Percentiles rank a stretch among this genome's conserved stretches.
Evolutionary conservation across 2,329 filamentous ascomycete genomes (phyloP).

Genomic region (Tolypocladium ophioglossoides): DNA sequence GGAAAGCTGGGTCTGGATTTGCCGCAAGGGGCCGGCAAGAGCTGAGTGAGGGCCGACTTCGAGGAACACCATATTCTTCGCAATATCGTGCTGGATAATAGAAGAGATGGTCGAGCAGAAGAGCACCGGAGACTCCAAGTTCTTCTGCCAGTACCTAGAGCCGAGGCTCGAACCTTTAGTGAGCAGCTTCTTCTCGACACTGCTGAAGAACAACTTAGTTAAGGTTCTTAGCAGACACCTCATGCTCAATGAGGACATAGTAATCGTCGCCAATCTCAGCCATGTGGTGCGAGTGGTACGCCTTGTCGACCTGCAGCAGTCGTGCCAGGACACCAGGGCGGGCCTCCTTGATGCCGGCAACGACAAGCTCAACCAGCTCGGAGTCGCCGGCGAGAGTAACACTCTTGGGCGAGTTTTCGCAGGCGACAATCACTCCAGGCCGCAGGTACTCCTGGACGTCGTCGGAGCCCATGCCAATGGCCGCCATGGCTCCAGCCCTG

Average conservation of each 20-base stretch:
- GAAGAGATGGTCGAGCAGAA: slow-evolving; percentile 4
- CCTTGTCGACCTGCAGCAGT: slow-evolving; percentile 12
- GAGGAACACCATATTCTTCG: slow-evolving; percentile 4
- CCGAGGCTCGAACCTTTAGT: neutral
- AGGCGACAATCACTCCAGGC: slow-evolving; percentile 3
- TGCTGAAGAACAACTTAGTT: slow-evolving; percentile 2
- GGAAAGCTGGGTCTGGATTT: slow-evolving; percentile 2
- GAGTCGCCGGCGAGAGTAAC: slow-evolving; percentile 5
- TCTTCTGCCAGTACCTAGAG: slow-evolving; percentile 5
- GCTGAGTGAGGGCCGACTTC: slow-evolving; percentile 13
- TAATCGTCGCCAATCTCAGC: neutral
- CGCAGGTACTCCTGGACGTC: slow-evolving; percentile 14
- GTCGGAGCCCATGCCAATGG: slow-evolving; percentile 19
- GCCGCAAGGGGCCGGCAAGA: slow-evolving; percentile 9
- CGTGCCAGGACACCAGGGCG: neutral
- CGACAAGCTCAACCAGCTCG: neutral
- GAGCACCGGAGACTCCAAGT: slow-evolving; percentile 4
- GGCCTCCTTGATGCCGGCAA: neutral
- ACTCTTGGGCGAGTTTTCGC: neutral
- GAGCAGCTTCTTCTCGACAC: neutral
- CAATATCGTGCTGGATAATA: neutral
- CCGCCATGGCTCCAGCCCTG: slow-evolving; percentile 7
- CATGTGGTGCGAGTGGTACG: slow-evolving; percentile 21
- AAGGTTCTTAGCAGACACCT: neutral
- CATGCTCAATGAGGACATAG: neutral